phyloP scores from a whole-genome alignment of 108 stramenopile species.

The Nannochloropsis gaditana region DNA sequence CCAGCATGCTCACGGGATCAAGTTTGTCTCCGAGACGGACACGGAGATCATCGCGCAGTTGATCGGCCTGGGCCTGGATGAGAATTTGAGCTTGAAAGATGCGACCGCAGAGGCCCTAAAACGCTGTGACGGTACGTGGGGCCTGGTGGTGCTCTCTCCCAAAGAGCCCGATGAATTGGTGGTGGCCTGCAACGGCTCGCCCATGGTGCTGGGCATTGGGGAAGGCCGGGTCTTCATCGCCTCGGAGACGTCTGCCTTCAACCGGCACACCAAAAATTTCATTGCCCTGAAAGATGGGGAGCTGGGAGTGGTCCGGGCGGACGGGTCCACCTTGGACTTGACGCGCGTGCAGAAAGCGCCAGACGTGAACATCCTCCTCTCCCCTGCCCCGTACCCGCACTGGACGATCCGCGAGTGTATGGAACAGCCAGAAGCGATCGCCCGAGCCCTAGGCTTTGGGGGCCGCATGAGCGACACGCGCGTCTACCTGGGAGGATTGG shows the following conservation, averaged over 20 bases:
- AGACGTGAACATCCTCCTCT: conserved; percentile 66
- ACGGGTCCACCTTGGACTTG: conserved; percentile 80
- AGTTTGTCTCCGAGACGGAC: conserved; percentile 88
- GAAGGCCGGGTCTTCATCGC: conserved; percentile 88
- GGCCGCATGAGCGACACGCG: conserved; percentile 48
- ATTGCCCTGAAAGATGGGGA: conserved; percentile 98
- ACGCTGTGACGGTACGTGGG: conserved; percentile 88
- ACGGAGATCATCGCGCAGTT: conserved; percentile 97
- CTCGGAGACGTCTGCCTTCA: conserved; percentile 94
- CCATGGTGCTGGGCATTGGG: conserved; percentile 87
- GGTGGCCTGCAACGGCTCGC: conserved; percentile 94
- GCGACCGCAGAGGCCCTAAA: conserved; percentile 77
- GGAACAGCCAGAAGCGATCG: conserved; percentile 95
- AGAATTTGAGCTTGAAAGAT: conserved; percentile 49
- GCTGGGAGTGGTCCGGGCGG: conserved; percentile 85
- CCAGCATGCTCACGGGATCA: conserved; percentile 63
- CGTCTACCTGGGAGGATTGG: conserved; percentile 65
- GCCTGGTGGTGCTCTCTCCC: conserved; percentile 65
- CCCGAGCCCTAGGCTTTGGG: conserved; percentile 80
- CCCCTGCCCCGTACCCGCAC: conserved; percentile 86
- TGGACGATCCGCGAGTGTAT: conserved; percentile 78
- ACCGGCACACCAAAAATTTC: conserved; percentile 93
- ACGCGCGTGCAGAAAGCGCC: conserved; percentile 64
- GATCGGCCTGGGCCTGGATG: conserved; percentile 69
- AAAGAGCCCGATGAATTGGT: conserved; percentile 82